A percentile compares a stretch with the other conserved stretches of the same genome.
Conservation (phyloP, 1,284 basidiomycete species). For the Tylopilus orsonianus region DNA sequence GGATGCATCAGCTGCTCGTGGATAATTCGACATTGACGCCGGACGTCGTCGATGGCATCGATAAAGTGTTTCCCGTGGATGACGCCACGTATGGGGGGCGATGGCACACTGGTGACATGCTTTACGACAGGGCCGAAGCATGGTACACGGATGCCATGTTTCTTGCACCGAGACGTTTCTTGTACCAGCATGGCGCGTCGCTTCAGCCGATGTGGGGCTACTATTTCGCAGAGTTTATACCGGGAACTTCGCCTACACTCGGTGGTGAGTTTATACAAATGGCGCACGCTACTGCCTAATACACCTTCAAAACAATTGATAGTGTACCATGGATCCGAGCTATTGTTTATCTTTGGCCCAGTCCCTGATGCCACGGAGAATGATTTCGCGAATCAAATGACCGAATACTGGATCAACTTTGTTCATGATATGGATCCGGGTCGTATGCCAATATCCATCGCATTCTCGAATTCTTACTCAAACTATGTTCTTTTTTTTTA, state of each 20-base stretch:
- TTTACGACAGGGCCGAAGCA: slow-evolving; percentile 54
- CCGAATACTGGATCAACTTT: slow-evolving; percentile 24
- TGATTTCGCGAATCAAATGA: slow-evolving; percentile 17
- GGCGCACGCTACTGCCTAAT: background rate
- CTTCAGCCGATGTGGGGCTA: slow-evolving; percentile 54
- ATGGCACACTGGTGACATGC: slow-evolving; percentile 57
- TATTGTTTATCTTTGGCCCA: slow-evolving; percentile 23
- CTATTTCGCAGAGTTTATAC: slow-evolving; percentile 54
- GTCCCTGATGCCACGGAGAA: slow-evolving; percentile 6
- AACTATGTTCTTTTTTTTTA: background rate
- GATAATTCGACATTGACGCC: slow-evolving; percentile 19
- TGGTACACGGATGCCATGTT: slow-evolving; percentile 63
- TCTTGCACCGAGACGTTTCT: slow-evolving; percentile 46
- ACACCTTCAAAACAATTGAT: background rate
- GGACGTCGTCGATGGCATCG: slow-evolving; percentile 30
- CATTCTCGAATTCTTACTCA: background rate
- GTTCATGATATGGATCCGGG: slow-evolving; percentile 22
- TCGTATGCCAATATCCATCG: slow-evolving; percentile 4
- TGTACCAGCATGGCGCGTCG: slow-evolving; percentile 47
- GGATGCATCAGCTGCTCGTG: slow-evolving; percentile 16
- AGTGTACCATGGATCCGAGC: slow-evolving; percentile 23
- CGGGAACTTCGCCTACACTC: slow-evolving; percentile 43
- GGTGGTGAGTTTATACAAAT: slow-evolving; percentile 38
- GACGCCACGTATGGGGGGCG: slow-evolving; percentile 45
- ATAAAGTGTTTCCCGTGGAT: slow-evolving; percentile 47